These are phyloP conservation scores for Volvox reticuliferus DNA, from an alignment of 139 green algal genomes.

Conservation along the genomic window DNA sequence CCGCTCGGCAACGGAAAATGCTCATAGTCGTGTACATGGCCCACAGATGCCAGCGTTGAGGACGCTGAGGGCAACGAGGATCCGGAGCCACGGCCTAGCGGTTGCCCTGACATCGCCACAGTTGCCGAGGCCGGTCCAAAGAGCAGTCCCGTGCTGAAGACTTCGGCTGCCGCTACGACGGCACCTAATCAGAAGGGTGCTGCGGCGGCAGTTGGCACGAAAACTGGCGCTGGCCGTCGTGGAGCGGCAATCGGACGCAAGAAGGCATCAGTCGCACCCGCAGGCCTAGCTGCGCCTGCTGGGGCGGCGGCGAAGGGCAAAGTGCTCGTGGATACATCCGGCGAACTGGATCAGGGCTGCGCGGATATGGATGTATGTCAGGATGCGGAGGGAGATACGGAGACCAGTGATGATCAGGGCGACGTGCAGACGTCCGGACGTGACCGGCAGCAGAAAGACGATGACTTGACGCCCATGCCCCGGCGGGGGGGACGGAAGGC, in stretches of 20 bases:
- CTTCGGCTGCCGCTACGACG: not conserved
- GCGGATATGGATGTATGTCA: not conserved
- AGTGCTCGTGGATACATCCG: not conserved
- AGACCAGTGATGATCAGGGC: not conserved
- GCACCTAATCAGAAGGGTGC: not conserved
- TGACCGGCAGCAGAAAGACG: not conserved
- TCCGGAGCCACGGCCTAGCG: not conserved
- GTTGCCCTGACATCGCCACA: no score
- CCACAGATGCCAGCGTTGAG: not conserved
- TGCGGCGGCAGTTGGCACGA: not conserved
- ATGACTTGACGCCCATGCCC: not conserved
- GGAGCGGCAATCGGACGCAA: not conserved
- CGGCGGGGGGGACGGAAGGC: not conserved
- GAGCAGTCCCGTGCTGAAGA: no score
- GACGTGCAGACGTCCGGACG: not conserved
- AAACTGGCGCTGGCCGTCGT: not conserved
- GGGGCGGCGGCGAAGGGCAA: no score
- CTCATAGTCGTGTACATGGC: no score
- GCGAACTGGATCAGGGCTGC: not conserved
- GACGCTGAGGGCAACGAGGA: not conserved
- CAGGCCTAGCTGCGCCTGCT: not conserved
- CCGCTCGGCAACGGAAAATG: no score
- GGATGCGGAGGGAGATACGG: not conserved
- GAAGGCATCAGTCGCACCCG: not conserved
- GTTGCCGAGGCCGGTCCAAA: no score